Evolutionary conservation across 2,329 filamentous ascomycete species (phyloP), one percentile per base, ranked within the genome.

Genomic region (Phialophora macrospora): DNA sequence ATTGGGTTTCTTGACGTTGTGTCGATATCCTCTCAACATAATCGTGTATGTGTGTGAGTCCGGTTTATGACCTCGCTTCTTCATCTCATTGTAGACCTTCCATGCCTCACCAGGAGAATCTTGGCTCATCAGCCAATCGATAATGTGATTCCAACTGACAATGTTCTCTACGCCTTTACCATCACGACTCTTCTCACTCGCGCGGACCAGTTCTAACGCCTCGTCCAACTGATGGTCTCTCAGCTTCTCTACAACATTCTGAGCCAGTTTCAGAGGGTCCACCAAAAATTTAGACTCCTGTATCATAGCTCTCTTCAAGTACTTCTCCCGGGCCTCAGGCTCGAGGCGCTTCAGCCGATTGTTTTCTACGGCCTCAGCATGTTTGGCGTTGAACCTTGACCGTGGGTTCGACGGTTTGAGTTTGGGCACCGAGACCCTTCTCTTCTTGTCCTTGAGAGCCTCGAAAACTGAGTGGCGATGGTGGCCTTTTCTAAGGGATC

Each of bases 11-110:
- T 89, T 84, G 1, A 84, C 75, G 17, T 88, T 87, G 49, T 82
- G 78, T 48, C 88, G 85, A 62, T 93, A 87, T 32, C 93, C 94
- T 58, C 86, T 83, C 71, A 99, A 88, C 65, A 98, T 85, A 64
- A 91, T 88, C 20, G 91, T 95, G 75, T 91, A 97, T 0, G 95
- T 97, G 72, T 89, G 86, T 3, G 87, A 85, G 75, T 93, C 94
- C 0, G 95, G 94, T 28, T 85, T 82, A 73, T 96, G 90, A 4
- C 84, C 89, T 67, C 93, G 86, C 80, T 98, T 98, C 80, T 98
- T 99, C 94, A 99, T 98, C 90, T 98, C 94, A 77, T 97, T 97
- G 80, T 88, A 97, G n/a, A 92, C 81, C 78, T 90, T 93, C 64
- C 96, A 79, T 20, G 91, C 93, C 22, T 82, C 79, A 66, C 83